Percentiles rank a stretch among this genome's conserved stretches.
These are phyloP conservation scores for Fusarium nanum DNA, from an alignment of 2,329 filamentous ascomycete genomes.

Conservation along the genomic window DNA sequence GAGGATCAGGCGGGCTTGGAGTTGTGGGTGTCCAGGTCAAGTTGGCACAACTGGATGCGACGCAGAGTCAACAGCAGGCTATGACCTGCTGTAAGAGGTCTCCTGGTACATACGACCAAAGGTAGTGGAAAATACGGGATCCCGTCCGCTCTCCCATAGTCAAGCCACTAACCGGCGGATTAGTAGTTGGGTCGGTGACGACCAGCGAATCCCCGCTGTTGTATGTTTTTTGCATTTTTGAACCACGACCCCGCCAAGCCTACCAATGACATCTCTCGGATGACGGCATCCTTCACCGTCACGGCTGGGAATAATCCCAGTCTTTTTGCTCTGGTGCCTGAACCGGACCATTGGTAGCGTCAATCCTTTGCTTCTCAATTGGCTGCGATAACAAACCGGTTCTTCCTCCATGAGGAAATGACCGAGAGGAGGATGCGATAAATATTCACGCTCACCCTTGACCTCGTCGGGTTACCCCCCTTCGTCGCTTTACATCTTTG, in stretches of 20 bases:
- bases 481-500: neutral
- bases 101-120: neutral
- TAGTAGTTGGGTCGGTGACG: slow-evolving; percentile 7
- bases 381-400: neutral
- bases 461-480: neutral
- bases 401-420: slow-evolving; percentile 6
- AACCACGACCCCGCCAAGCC: neutral
- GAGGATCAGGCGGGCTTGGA: neutral
- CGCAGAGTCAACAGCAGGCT: neutral
- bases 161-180: slow-evolving; percentile 7
- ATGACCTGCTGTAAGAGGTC: rapidly evolving
- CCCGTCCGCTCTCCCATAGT: slow-evolving; percentile 11
- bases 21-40: neutral
- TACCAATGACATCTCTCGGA: neutral
- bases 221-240: neutral
- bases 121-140: slow-evolving; percentile 14
- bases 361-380: neutral
- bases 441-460: slow-evolving; percentile 2
- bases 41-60: neutral
- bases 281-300: neutral
- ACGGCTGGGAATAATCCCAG: neutral
- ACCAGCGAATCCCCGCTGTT: slow-evolving; percentile 11
- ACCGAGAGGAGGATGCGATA: neutral
- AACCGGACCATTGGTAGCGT: neutral
- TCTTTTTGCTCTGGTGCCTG: neutral